Evolutionary conservation across 768 basidiomycete species (phyloP).

Genomic region (Tricholoma sp.): DNA sequence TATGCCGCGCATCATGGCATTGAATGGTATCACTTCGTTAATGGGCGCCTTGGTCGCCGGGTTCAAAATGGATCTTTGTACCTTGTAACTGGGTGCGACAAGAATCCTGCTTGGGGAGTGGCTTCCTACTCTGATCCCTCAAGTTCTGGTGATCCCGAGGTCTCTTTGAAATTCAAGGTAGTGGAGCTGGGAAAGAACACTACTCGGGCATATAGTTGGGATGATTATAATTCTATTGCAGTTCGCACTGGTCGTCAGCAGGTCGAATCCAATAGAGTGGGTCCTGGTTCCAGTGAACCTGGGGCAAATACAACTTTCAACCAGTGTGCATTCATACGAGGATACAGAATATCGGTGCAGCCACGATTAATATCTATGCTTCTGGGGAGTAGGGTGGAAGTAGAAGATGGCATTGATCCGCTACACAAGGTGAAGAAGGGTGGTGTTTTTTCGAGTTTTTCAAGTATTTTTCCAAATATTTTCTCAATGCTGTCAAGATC

Average conservation of each 20-base stretch:
- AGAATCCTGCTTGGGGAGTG: conserved; percentile 5
- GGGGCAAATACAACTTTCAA: not conserved
- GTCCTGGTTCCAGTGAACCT: not conserved
- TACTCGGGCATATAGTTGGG: conserved; percentile 11
- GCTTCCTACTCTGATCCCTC: conserved; percentile 12
- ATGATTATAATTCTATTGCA: conserved; percentile 7
- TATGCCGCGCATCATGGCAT: conserved; percentile 4
- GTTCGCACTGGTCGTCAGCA: conserved; percentile 10
- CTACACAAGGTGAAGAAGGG: conserved; percentile 1
- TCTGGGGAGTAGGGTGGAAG: no score
- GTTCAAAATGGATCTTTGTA: conserved; percentile 15
- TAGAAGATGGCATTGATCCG: conserved; percentile 6
- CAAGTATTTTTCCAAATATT: not conserved
- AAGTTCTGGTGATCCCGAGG: not conserved
- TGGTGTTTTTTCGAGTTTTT: not conserved
- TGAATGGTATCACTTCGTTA: conserved; percentile 12
- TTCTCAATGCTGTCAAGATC: not conserved
- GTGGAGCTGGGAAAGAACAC: not conserved
- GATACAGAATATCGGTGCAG: conserved; percentile 13
- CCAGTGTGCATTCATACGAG: conserved; percentile 13
- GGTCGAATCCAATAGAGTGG: not conserved
- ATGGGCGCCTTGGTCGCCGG: conserved; percentile 6
- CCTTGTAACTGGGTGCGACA: conserved; percentile 16
- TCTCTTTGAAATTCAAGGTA: conserved; percentile 7
- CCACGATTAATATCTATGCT: conserved; percentile 6